Percentiles rank a stretch among this genome's conserved stretches.
These are phyloP conservation scores for Tylopilus felleus DNA, from an alignment of 768 basidiomycete species.

Conservation along the genomic window DNA sequence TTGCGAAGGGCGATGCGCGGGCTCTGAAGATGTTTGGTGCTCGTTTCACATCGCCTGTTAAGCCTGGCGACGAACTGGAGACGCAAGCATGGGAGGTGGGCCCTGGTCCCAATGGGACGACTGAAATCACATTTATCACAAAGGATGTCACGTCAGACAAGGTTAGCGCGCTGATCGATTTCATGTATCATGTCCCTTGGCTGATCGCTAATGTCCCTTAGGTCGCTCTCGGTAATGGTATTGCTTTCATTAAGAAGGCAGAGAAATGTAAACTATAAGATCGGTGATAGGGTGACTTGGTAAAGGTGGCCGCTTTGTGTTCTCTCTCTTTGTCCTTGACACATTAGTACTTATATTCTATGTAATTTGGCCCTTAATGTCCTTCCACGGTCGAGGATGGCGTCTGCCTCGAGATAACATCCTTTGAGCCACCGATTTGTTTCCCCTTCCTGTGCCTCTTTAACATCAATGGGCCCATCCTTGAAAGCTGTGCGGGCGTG, in stretches of 20 bases:
- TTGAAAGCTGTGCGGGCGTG: constrained; percentile 83
- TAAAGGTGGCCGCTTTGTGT: background rate
- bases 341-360: too few species aligned
- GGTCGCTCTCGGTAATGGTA: constrained; percentile 56
- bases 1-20: constrained; percentile 57
- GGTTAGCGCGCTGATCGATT: constrained; percentile 35
- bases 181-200: background rate
- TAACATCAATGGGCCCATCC: constrained; percentile 30
- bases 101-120: constrained; percentile 53
- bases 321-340: too few species aligned
- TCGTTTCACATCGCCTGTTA: constrained; percentile 80
- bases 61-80: constrained; percentile 78
- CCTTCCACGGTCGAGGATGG: constrained; percentile 57
- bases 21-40: constrained; percentile 67
- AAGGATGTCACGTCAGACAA: constrained; percentile 60
- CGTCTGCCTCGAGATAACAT: constrained; percentile 70
- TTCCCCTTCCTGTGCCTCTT: constrained; percentile 41
- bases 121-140: constrained; percentile 59
- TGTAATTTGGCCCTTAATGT: constrained; percentile 38
- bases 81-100: constrained; percentile 79
- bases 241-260: constrained; percentile 59
- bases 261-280: constrained; percentile 42
- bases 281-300: background rate
- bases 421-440: constrained; percentile 88
- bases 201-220: constrained; percentile 15